Conservation (phyloP, 2,329 filamentous ascomycete genomes). For the Pseudofabraea citricarpa region DNA sequence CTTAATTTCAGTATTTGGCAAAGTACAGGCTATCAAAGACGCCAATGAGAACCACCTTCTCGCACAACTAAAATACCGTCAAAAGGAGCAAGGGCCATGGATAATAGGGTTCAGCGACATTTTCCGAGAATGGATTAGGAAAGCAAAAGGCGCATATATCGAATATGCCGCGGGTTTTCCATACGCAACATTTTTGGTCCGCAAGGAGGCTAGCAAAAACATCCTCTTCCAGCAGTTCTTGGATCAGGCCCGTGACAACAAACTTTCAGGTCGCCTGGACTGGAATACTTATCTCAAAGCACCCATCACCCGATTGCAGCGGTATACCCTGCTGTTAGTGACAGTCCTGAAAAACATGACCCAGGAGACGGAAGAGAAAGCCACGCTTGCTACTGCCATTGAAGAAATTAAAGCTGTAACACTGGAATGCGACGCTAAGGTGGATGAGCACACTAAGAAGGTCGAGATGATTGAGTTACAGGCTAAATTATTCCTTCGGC, state of each 20-base stretch:
- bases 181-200: constrained; percentile 74
- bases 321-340: constrained; percentile 77
- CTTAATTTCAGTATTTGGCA: constrained; percentile 81
- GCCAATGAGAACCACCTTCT: constrained; percentile 92
- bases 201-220: constrained; percentile 80
- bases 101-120: constrained; percentile 93
- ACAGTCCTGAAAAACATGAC: constrained; percentile 82
- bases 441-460: constrained; percentile 88
- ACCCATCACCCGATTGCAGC: constrained; percentile 86
- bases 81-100: constrained; percentile 95
- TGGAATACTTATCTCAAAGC: constrained; percentile 95
- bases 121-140: constrained; percentile 97
- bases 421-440: constrained; percentile 83
- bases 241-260: constrained; percentile 72
- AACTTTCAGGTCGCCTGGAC: constrained; percentile 74
- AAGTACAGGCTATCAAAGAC: constrained; percentile 79
- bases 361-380: constrained; percentile 83
- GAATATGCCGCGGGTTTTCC: constrained; percentile 90
- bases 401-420: constrained; percentile 89
- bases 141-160: constrained; percentile 82
- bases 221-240: constrained; percentile 82
- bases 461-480: constrained; percentile 83
- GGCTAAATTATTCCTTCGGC: constrained; percentile 76
- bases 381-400: constrained; percentile 76
- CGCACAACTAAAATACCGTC: constrained; percentile 91